Evolutionary conservation across 75 land plant genomes (phyloP).

Genomic region (Cryptomeria japonica): DNA sequence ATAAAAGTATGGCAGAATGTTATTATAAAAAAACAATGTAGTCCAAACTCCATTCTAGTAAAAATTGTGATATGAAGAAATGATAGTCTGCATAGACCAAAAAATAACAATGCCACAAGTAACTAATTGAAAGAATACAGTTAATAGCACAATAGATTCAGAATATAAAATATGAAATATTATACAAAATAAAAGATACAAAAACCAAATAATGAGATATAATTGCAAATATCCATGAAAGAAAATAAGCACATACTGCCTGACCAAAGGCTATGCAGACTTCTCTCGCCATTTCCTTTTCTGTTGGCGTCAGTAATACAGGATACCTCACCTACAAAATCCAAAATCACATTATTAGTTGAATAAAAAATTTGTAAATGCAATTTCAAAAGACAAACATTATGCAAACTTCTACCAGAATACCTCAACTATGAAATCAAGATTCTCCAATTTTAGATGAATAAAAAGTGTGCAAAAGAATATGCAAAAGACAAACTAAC

Average conservation of each 20-base stretch:
- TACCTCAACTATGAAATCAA: neutral
- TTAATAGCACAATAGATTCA: neutral
- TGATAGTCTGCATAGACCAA: neutral
- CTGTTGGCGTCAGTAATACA: constrained; percentile 88
- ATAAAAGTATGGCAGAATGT: no score
- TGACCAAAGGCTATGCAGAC: constrained; percentile 96
- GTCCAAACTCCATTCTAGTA: neutral
- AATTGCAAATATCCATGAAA: neutral
- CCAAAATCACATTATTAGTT: neutral
- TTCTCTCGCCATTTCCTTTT: constrained; percentile 98
- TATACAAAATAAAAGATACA: neutral
- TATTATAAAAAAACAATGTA: neutral
- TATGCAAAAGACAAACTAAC: neutral
- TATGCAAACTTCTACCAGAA: neutral
- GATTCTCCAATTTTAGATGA: neutral
- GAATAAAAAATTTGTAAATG: neutral
- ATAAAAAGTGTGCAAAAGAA: neutral
- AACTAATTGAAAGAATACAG: neutral
- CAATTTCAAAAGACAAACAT: neutral
- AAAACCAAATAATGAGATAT: neutral
- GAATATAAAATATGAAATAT: neutral
- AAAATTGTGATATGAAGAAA: neutral
- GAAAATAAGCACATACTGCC: constrained; percentile 52
- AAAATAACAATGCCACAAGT: neutral
- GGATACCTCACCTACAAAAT: constrained; percentile 90